Evolutionary conservation across 805 yeast species (phyloP).

Genomic region (Alloascoidea africana): DNA sequence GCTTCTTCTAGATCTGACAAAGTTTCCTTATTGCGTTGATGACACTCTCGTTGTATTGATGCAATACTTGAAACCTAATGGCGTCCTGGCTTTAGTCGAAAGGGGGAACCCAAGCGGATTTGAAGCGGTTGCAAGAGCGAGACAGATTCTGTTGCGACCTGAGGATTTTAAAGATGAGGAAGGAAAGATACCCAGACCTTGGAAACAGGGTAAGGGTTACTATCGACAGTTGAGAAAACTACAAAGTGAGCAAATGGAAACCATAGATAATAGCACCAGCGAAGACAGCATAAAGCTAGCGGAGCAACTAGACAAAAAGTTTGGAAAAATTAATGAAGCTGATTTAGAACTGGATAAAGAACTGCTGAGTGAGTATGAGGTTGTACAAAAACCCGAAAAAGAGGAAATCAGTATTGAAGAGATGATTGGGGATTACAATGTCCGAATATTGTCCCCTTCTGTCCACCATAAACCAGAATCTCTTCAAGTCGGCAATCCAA

Average conservation of each 20-base stretch:
- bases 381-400: conserved; percentile 9
- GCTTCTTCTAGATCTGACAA: conserved; percentile 38
- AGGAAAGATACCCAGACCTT: neutral
- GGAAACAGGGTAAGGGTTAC: conserved; percentile 21
- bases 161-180: conserved; percentile 39
- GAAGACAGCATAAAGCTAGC: neutral
- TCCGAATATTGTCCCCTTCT: conserved; percentile 78
- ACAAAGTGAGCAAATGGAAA: conserved; percentile 4
- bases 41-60: conserved; percentile 43
- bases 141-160: conserved; percentile 84
- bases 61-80: conserved; percentile 55
- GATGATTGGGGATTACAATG: conserved; percentile 26
- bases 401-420: conserved; percentile 26
- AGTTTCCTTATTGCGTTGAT: conserved; percentile 66
- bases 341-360: no score
- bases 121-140: conserved; percentile 77
- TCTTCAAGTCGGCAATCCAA: conserved; percentile 52
- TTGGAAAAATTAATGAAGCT: neutral
- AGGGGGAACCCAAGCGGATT: conserved; percentile 85
- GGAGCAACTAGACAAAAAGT: no score
- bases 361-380: neutral
- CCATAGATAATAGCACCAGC: neutral
- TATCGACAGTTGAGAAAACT: conserved; percentile 12
- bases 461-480: conserved; percentile 82
- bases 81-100: conserved; percentile 67